Conservation (phyloP, 2,329 filamentous ascomycete species). For the Exophiala sideris region DNA sequence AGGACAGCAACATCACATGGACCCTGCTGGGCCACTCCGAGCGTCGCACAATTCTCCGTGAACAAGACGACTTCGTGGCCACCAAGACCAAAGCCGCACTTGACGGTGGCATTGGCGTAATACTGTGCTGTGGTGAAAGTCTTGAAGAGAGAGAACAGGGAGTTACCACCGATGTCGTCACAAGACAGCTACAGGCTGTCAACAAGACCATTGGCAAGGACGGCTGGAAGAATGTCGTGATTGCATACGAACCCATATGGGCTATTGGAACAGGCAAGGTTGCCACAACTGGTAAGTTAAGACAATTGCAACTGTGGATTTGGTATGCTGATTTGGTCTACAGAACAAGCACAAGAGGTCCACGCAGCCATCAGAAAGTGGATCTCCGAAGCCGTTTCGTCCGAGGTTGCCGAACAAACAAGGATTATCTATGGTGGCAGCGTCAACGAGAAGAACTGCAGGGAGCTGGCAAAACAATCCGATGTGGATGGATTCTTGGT, state of each 20-base stretch:
- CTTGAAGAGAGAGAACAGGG: constrained; percentile 57
- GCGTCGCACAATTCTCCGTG: constrained; percentile 82
- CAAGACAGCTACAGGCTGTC: constrained; percentile 78
- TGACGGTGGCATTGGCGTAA: constrained; percentile 81
- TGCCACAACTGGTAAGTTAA: constrained; percentile 55
- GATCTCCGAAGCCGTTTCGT: constrained; percentile 71
- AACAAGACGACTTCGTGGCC: constrained; percentile 81
- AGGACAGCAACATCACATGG: constrained; percentile 86
- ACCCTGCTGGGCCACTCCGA: constrained; percentile 91
- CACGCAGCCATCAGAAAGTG: constrained; percentile 88
- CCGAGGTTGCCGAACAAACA: constrained; percentile 77
- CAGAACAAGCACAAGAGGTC: constrained; percentile 87
- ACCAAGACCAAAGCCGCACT: constrained; percentile 92
- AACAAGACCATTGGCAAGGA: constrained; percentile 62
- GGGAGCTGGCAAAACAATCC: constrained; percentile 81
- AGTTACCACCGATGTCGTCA: constrained; percentile 58
- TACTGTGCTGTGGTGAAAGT: constrained; percentile 96
- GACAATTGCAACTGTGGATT: neutral
- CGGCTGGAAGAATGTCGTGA: constrained; percentile 91
- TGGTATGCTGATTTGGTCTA: neutral
- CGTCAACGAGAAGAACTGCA: constrained; percentile 97
- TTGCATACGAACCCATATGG: constrained; percentile 99
- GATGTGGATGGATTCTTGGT: constrained; percentile 99
- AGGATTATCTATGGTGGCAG: constrained; percentile 95
- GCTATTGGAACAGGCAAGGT: constrained; percentile 89